Percentiles rank a stretch among this genome's conserved stretches.
Conservation (phyloP, 1,284 basidiomycete genomes). For the Chondrostereum purpureum region DNA sequence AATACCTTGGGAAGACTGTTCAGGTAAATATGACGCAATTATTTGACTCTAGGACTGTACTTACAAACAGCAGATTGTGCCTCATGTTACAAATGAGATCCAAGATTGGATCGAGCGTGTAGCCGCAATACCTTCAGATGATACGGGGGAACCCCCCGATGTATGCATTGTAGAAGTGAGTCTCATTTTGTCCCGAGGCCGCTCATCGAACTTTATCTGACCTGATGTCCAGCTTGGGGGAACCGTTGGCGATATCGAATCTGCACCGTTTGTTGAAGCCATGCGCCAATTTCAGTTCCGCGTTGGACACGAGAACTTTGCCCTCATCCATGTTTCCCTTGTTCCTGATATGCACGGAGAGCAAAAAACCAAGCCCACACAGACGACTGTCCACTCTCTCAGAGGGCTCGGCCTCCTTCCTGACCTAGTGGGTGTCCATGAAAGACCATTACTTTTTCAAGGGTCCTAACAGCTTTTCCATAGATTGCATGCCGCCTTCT, state of each 20-base stretch:
- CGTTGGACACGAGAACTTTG: slow-evolving; percentile 96
- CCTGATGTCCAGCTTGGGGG: slow-evolving; percentile 76
- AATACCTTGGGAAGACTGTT: slow-evolving; percentile 97
- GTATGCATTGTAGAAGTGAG: slow-evolving; percentile 93
- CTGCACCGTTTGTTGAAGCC: slow-evolving; percentile 95
- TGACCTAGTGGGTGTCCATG: slow-evolving; percentile 68
- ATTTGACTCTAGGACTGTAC: slow-evolving; percentile 5
- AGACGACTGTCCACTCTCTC: slow-evolving; percentile 93
- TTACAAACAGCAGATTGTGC: slow-evolving; percentile 70
- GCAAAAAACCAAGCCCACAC: slow-evolving; percentile 99
- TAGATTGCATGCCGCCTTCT: slow-evolving; percentile 90
- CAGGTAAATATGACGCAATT: slow-evolving; percentile 45
- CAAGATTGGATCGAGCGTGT: slow-evolving; percentile 99
- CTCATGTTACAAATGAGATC: slow-evolving; percentile 94
- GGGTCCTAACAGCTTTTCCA: slow-evolving; percentile 1
- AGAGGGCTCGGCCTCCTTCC: slow-evolving; percentile 91
- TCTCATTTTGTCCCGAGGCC: too few species aligned
- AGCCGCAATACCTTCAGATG: slow-evolving; percentile 89
- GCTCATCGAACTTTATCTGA: too few species aligned
- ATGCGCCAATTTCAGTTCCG: slow-evolving; percentile 99
- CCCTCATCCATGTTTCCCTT: slow-evolving; percentile 95
- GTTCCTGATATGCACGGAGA: slow-evolving; percentile 98
- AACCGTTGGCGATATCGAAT: slow-evolving; percentile 94
- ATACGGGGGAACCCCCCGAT: slow-evolving; percentile 89
- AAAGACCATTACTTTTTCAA: not conserved